phyloP scores from a whole-genome alignment of 1,139 yeast genomes.

The Geotrichum australiense region DNA sequence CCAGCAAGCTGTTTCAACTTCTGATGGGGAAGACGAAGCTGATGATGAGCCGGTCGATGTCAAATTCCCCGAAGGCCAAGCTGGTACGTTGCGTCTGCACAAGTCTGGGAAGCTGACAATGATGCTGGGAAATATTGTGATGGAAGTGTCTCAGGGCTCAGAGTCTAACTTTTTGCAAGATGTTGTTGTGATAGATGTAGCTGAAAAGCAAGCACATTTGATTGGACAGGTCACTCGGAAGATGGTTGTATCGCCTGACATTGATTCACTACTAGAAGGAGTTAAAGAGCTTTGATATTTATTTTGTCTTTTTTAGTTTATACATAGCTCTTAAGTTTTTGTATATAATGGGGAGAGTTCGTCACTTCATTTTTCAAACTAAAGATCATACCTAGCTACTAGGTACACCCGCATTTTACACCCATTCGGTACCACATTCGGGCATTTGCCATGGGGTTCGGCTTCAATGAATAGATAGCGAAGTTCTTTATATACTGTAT shows the following conservation, averaged over 20 bases:
- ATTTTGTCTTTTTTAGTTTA: background rate
- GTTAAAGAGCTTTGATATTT: slow-evolving; percentile 4
- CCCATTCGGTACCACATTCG: too few relatives aligned
- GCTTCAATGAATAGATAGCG: too few relatives aligned
- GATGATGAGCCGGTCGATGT: slow-evolving; percentile 15
- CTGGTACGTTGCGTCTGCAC: slow-evolving; percentile 70
- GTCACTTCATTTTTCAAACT: too few relatives aligned
- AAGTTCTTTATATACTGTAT: too few relatives aligned
- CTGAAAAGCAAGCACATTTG: slow-evolving; percentile 43
- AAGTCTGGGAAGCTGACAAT: slow-evolving; percentile 74
- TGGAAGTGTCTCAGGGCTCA: slow-evolving; percentile 72
- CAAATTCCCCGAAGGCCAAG: slow-evolving; percentile 43
- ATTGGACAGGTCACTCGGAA: slow-evolving; percentile 59
- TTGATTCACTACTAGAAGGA: slow-evolving; percentile 18
- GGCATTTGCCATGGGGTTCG: too few relatives aligned
- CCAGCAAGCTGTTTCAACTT: slow-evolving; percentile 19
- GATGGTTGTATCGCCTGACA: slow-evolving; percentile 47
- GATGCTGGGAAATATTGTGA: slow-evolving; percentile 59
- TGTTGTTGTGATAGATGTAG: slow-evolving; percentile 50
- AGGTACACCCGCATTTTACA: too few relatives aligned
- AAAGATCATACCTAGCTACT: too few relatives aligned
- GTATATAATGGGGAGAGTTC: too few relatives aligned
- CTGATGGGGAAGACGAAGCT: slow-evolving; percentile 18
- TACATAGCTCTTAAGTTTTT: background rate
- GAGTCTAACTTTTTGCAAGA: slow-evolving; percentile 70